Base-by-base conservation (phyloP, 176 grass and related monocot species). In the Lolium rigidum region DNA sequence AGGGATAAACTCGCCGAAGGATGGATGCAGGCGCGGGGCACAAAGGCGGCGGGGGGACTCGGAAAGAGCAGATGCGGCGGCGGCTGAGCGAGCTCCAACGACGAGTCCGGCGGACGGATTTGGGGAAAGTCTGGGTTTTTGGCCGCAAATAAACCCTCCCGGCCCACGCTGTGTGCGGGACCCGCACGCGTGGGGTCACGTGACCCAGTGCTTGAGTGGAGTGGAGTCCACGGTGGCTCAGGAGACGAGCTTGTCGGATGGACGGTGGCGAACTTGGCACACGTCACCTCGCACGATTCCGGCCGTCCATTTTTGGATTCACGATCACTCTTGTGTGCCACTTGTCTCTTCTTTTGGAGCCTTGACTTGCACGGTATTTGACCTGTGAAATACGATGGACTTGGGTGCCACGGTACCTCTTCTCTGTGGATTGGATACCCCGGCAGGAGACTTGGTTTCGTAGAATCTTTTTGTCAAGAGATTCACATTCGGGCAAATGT, bases 331-430 rank as follows among this genome's bases (percentile, higher is more conserved):
- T 37, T 60, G 31, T 57, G 49, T 79, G 55, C 35, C 55, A 63
- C 21, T 47, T 10, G 58, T 67, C 24, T 73, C 46, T 17, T 72
- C 44, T 64, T 43, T 81, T 55, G 14, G 5, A 46, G 50, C 50
- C 82, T 80, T 84, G 75, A 75, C 12, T 47, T 58, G 17, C 87
- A 89, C 65, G 11, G 14, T 10, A 16, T 14, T n/a, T 76, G 86
- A 76, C 70, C 44, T 82, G 3, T 9, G 16, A 20, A 55, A 14
- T 39, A 21, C 22, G 1, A 61, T 7, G 26, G 41, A 46, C 75
- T 88, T 88, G 75, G 75, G 65, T 22, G 82, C 68, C 77, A 85
- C 68, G 68, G 57, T 26, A 83, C 35, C 24, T 20, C 1, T n/a
- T n/a, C n/a, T n/a, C n/a, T n/a, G n/a, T n/a, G n/a, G n/a, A n/a